Evolutionary conservation across 129 eudicot genomes (phyloP).

Genomic region (Flaveria sonorensis): DNA sequence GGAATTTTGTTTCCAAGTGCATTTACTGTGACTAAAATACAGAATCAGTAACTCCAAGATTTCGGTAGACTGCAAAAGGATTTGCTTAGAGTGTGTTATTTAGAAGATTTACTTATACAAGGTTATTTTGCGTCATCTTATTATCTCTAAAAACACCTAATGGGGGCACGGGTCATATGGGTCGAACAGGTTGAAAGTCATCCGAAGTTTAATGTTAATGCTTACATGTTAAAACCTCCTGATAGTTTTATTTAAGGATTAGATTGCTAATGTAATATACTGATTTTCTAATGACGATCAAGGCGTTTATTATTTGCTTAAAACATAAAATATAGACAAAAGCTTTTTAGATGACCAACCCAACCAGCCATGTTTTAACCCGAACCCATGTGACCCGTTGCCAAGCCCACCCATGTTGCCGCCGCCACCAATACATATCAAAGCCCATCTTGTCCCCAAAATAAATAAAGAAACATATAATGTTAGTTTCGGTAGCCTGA

Average conservation of each 20-base stretch:
- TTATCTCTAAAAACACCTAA: not conserved
- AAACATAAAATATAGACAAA: not conserved
- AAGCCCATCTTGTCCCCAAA: not conserved
- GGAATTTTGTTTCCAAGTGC: constrained; percentile 55
- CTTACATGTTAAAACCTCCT: not conserved
- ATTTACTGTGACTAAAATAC: constrained; percentile 44
- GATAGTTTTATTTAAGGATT: not conserved
- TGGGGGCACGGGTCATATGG: not conserved
- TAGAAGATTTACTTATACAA: not conserved
- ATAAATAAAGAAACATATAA: not conserved
- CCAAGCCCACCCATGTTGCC: not conserved
- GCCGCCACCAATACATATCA: not conserved
- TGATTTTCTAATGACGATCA: not conserved
- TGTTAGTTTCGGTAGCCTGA: not conserved
- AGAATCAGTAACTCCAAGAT: constrained; percentile 6
- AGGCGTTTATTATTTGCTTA: not conserved
- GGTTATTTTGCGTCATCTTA: not conserved
- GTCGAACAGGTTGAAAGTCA: not conserved
- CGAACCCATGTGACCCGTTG: too few relatives aligned
- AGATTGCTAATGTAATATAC: not conserved
- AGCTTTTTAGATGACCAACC: not conserved
- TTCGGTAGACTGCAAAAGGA: not conserved
- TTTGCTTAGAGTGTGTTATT: not conserved
- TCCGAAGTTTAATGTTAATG: not conserved
- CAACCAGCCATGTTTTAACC: too few relatives aligned